A percentile compares a stretch with the other conserved stretches of the same genome.
Evolutionary conservation across 1,284 basidiomycete genomes (phyloP).

Genomic region (Pseudozyma sp.): DNA sequence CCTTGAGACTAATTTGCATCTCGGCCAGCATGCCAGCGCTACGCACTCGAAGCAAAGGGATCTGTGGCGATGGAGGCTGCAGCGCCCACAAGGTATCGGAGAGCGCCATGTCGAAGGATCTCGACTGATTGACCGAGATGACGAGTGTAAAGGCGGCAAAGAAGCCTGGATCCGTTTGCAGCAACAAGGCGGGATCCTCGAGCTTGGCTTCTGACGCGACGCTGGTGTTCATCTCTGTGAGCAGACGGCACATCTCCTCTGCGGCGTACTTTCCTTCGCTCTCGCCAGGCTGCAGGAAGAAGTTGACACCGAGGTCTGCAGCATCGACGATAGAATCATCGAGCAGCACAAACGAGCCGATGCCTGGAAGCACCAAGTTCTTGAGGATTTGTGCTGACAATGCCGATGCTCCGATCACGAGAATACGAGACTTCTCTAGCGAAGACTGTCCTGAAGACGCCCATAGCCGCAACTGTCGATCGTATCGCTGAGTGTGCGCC

Average conservation of each 20-base stretch:
- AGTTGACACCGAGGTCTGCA: slow-evolving; percentile 92
- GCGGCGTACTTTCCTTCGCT: slow-evolving; percentile 85
- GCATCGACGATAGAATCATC: slow-evolving; percentile 76
- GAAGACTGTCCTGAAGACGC: slow-evolving; percentile 92
- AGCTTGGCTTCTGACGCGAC: slow-evolving; percentile 80
- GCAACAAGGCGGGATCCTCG: slow-evolving; percentile 70
- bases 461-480: slow-evolving; percentile 79
- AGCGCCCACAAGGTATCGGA: slow-evolving; percentile 56
- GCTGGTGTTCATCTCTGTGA: slow-evolving; percentile 87
- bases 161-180: slow-evolving; percentile 73
- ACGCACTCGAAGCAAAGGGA: slow-evolving; percentile 57
- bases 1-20: slow-evolving; percentile 57
- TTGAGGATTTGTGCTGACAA: slow-evolving; percentile 88
- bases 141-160: slow-evolving; percentile 79
- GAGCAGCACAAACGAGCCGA: slow-evolving; percentile 89
- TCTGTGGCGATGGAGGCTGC: slow-evolving; percentile 39
- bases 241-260: slow-evolving; percentile 79
- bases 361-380: slow-evolving; percentile 93
- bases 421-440: slow-evolving; percentile 83
- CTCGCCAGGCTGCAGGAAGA: slow-evolving; percentile 81
- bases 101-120: slow-evolving; percentile 42
- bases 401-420: slow-evolving; percentile 83
- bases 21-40: slow-evolving; percentile 62
- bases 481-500: slow-evolving; percentile 66
- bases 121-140: slow-evolving; percentile 76